These are phyloP conservation scores for Aphanomyces stellatus DNA, from an alignment of 352 stramenopile species.

Conservation along the genomic window DNA sequence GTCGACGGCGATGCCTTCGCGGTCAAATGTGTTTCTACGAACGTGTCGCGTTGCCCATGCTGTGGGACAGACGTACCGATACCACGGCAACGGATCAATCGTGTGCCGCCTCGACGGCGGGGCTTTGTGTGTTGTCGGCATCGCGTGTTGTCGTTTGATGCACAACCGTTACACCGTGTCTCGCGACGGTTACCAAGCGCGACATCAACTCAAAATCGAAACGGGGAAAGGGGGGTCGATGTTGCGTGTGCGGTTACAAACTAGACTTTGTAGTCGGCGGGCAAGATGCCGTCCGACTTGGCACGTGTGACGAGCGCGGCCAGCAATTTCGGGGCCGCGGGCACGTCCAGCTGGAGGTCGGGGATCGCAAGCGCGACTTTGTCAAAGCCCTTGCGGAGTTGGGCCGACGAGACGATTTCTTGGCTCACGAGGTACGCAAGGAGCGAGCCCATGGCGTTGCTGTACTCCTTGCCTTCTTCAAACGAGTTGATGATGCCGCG, in stretches of 20 bases:
- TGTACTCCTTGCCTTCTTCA: slow-evolving; percentile 32
- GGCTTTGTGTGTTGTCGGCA: no score
- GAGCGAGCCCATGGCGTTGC: slow-evolving; percentile 35
- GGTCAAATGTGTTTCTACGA: slow-evolving; percentile 18
- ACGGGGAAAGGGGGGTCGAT: no score
- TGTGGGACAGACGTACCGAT: background rate
- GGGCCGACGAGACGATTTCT: slow-evolving; percentile 35
- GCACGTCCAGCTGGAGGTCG: slow-evolving; percentile 61
- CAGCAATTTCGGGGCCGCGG: slow-evolving; percentile 42
- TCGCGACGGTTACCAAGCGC: no score
- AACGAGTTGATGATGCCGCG: slow-evolving; percentile 46
- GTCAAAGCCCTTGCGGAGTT: slow-evolving; percentile 78
- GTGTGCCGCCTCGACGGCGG: no score
- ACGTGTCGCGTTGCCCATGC: background rate
- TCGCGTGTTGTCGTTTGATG: no score
- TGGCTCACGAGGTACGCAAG: slow-evolving; percentile 36
- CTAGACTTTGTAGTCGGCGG: background rate
- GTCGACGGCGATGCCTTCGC: slow-evolving; percentile 4
- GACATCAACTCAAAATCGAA: no score
- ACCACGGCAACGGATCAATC: no score
- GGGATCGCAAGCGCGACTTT: slow-evolving; percentile 38
- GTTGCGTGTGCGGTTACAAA: background rate
- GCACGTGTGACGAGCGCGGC: slow-evolving; percentile 37
- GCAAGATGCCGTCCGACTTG: slow-evolving; percentile 59
- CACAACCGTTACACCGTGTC: no score